These are phyloP conservation scores for Barbatosphaeria neglecta DNA, from an alignment of 495 filamentous ascomycete genomes.

Conservation along the genomic window DNA sequence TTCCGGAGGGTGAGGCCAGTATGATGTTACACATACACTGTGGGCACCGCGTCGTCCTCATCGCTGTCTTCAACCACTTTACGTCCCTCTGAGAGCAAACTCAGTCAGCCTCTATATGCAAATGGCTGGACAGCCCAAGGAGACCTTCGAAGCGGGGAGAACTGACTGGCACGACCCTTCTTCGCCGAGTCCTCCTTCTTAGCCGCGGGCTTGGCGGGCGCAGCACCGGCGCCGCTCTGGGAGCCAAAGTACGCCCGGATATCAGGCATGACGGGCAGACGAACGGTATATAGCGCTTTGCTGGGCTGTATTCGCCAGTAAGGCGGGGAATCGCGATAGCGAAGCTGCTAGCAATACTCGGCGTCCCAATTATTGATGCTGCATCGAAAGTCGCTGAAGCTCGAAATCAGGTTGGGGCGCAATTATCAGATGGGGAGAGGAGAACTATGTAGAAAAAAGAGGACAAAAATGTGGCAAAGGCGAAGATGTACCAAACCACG, in stretches of 20 bases:
- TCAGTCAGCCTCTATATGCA: too few relatives aligned
- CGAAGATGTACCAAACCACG: too few relatives aligned
- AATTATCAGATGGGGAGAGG: too few relatives aligned
- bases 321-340: too few relatives aligned
- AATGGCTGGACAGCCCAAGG: neutral
- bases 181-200: slow-evolving; percentile 36
- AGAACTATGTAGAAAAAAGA: too few relatives aligned
- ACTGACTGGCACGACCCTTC: slow-evolving; percentile 28
- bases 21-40: slow-evolving; percentile 18
- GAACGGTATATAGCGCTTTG: too few relatives aligned
- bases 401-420: too few relatives aligned
- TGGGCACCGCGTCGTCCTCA: slow-evolving; percentile 45
- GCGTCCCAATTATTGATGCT: too few relatives aligned
- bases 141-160: neutral
- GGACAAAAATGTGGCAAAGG: too few relatives aligned
- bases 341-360: too few relatives aligned
- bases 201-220: slow-evolving; percentile 32
- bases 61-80: slow-evolving; percentile 71
- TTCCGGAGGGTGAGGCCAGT: neutral
- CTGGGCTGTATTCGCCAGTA: too few relatives aligned
- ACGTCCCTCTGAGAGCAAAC: slow-evolving; percentile 38
- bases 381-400: too few relatives aligned
- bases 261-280: slow-evolving; percentile 51
- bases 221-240: slow-evolving; percentile 36
- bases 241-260: slow-evolving; percentile 72